Conservation (phyloP, 2,329 filamentous ascomycete genomes). For the Colletotrichum australisinense region DNA sequence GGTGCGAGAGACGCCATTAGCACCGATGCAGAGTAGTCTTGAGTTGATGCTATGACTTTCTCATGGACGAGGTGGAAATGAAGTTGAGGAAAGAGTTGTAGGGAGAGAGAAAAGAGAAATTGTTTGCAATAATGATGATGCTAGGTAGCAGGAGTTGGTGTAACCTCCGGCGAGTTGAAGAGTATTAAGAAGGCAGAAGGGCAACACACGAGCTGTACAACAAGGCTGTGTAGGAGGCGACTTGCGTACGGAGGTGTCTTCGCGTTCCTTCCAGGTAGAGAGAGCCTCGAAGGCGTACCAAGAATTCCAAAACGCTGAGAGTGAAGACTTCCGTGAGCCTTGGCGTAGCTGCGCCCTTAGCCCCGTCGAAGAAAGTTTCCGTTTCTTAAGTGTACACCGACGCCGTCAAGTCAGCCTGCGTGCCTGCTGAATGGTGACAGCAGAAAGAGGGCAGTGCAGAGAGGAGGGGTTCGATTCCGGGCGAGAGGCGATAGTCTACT, state of each 20-base stretch:
- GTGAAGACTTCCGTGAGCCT: slow-evolving; percentile 3
- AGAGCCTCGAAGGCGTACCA: slow-evolving; percentile 14
- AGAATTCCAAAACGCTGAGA: slow-evolving; percentile 6
- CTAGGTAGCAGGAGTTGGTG: not conserved
- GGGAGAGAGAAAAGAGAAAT: not conserved
- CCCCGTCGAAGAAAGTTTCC: slow-evolving; percentile 27
- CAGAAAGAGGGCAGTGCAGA: slow-evolving; percentile 25
- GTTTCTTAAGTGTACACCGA: not conserved
- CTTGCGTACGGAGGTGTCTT: not conserved
- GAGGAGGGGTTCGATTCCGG: not conserved
- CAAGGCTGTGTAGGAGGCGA: slow-evolving; percentile 3
- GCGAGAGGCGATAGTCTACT: slow-evolving; percentile 10
- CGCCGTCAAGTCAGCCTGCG: slow-evolving; percentile 2
- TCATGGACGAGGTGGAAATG: not conserved
- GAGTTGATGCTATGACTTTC: not conserved
- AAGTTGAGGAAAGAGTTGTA: not conserved
- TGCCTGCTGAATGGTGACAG: not conserved
- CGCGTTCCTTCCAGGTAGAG: not conserved
- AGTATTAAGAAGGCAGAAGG: slow-evolving; percentile 11
- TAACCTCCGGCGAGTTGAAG: not conserved
- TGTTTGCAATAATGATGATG: not conserved
- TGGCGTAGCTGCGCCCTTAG: slow-evolving; percentile 26
- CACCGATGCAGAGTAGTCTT: slow-evolving; percentile 12
- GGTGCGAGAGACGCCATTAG: slow-evolving; percentile 36
- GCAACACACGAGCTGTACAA: not conserved